Percentiles rank a stretch among this genome's conserved stretches.
Conservation (phyloP, 306 rosid species). For the Cucurbita maxima region DNA sequence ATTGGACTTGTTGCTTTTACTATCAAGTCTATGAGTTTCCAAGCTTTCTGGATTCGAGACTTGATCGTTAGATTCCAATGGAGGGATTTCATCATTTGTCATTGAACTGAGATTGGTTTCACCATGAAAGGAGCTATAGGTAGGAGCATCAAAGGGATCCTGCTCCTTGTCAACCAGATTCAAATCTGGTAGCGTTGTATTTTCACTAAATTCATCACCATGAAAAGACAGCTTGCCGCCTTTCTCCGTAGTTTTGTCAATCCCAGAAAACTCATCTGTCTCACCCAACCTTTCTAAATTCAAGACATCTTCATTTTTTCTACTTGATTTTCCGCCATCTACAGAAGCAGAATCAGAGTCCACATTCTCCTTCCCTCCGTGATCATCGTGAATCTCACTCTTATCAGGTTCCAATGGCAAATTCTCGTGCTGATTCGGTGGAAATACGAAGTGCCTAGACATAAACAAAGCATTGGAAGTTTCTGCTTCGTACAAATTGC, state of each 20-base stretch:
- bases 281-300: conserved; percentile 33
- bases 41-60: conserved; percentile 20
- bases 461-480: conserved; percentile 66
- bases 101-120: conserved; percentile 31
- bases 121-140: conserved; percentile 34
- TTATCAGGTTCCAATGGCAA: conserved; percentile 54
- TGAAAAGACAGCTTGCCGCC: conserved; percentile 29
- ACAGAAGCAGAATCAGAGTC: conserved; percentile 27
- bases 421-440: conserved; percentile 70
- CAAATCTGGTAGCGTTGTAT: conserved; percentile 35
- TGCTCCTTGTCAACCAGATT: conserved; percentile 39
- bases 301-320: conserved; percentile 51
- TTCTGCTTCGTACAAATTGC: conserved; percentile 36
- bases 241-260: conserved; percentile 38
- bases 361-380: conserved; percentile 30
- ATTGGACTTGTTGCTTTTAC: conserved; percentile 19
- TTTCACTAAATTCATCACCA: conserved; percentile 56
- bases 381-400: conserved; percentile 29
- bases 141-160: conserved; percentile 31
- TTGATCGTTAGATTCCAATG: conserved; percentile 29
- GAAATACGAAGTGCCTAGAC: conserved; percentile 87
- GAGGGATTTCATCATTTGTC: conserved; percentile 29
- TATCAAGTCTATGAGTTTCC: conserved; percentile 25
- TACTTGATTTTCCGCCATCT: conserved; percentile 31
- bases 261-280: conserved; percentile 45